A percentile compares a stretch with the other conserved stretches of the same genome.
These are phyloP conservation scores for Phytophthora kernoviae DNA, from an alignment of 352 stramenopile species.

Conservation along the genomic window DNA sequence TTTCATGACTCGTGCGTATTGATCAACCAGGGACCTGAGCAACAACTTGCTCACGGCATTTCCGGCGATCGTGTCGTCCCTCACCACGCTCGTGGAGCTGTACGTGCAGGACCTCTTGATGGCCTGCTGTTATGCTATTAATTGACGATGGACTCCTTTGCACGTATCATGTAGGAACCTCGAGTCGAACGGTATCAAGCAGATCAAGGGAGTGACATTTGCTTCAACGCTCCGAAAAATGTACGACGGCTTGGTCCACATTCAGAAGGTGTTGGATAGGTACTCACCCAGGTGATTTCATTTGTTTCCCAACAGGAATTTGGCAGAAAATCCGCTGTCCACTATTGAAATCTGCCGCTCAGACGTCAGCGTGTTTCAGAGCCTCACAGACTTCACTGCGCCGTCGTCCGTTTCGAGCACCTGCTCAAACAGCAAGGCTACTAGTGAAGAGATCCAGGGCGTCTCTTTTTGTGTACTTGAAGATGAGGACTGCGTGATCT, in stretches of 20 bases:
- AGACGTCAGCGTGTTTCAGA: conserved; percentile 48
- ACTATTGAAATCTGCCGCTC: conserved; percentile 54
- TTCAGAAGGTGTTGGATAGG: conserved; percentile 6
- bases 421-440: conserved; percentile 33
- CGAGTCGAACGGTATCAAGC: conserved; percentile 55
- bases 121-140: neutral
- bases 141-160: conserved; percentile 4
- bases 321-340: conserved; percentile 51
- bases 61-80: conserved; percentile 44
- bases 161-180: conserved; percentile 47
- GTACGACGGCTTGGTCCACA: conserved; percentile 7
- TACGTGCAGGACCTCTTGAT: conserved; percentile 27
- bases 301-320: conserved; percentile 16
- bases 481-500: conserved; percentile 27
- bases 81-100: conserved; percentile 58
- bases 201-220: conserved; percentile 52
- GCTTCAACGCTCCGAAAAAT: conserved; percentile 54
- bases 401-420: conserved; percentile 36
- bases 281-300: conserved; percentile 1
- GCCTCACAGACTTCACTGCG: conserved; percentile 30
- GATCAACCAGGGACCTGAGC: conserved; percentile 52
- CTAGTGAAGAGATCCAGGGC: conserved; percentile 31
- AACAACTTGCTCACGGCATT: conserved; percentile 58
- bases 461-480: conserved; percentile 45
- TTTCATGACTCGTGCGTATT: conserved; percentile 3